Conservation (phyloP, 2,329 filamentous ascomycete species). For the Acrocalymma vagum region DNA sequence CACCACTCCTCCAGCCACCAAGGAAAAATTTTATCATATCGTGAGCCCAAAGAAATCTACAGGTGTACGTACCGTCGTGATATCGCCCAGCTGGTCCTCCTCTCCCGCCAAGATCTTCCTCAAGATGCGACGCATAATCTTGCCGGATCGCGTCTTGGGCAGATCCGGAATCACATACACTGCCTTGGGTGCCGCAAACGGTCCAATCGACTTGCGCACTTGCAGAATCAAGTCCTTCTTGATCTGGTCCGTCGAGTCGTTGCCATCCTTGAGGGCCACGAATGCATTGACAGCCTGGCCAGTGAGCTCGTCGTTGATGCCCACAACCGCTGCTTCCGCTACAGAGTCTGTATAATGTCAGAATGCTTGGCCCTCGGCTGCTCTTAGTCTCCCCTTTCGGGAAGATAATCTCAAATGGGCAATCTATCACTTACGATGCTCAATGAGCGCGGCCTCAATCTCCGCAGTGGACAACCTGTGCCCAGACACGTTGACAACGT, state of each 20-base stretch:
- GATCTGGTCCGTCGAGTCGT: slow-evolving; percentile 78
- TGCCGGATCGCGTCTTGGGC: slow-evolving; percentile 95
- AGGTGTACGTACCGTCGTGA: slow-evolving; percentile 76
- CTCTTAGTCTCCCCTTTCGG: too few relatives aligned
- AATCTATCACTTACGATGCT: slow-evolving; percentile 70
- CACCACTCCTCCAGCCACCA: slow-evolving; percentile 32
- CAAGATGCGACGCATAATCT: slow-evolving; percentile 98
- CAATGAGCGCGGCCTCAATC: slow-evolving; percentile 95
- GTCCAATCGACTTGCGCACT: slow-evolving; percentile 96
- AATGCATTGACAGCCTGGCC: slow-evolving; percentile 98
- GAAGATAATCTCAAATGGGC: neutral
- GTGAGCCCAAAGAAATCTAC: slow-evolving; percentile 5
- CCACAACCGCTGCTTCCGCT: slow-evolving; percentile 94
- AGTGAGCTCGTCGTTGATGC: slow-evolving; percentile 90
- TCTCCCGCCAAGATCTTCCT: slow-evolving; percentile 97
- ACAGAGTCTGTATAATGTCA: slow-evolving; percentile 65
- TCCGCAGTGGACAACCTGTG: slow-evolving; percentile 97
- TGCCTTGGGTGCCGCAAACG: slow-evolving; percentile 94
- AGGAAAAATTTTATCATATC: slow-evolving; percentile 6
- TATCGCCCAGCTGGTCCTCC: slow-evolving; percentile 96
- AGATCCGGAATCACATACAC: slow-evolving; percentile 92
- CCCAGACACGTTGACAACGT: slow-evolving; percentile 97
- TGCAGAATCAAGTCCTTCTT: slow-evolving; percentile 95
- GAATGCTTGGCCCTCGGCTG: too few relatives aligned
- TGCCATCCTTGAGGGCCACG: slow-evolving; percentile 87